Percentiles rank a stretch among this genome's conserved stretches.
phyloP scores from a whole-genome alignment of 2,329 filamentous ascomycete genomes.

The Diplocarpon mali region DNA sequence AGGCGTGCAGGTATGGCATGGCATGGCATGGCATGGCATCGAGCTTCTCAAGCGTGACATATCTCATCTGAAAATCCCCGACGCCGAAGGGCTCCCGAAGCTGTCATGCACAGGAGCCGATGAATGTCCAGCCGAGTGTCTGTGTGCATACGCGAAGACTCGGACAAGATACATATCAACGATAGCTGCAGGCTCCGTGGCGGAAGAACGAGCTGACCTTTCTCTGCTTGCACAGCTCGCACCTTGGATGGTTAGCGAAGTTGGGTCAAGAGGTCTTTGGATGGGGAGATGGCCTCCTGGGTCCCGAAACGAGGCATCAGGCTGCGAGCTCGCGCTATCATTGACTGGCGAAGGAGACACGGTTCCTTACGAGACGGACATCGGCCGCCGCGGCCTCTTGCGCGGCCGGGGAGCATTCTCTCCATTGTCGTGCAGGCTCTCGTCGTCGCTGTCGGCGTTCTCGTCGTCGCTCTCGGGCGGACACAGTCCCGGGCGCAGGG shows the following conservation, averaged over 20 bases:
- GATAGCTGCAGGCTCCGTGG: neutral
- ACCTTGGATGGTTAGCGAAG: conserved; percentile 36
- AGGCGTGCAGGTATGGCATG: neutral
- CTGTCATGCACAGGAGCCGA: no score
- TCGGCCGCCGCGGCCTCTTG: conserved; percentile 38
- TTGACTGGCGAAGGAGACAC: conserved; percentile 22
- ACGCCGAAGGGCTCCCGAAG: no score
- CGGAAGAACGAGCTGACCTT: conserved; percentile 43
- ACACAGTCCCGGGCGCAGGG: conserved; percentile 18
- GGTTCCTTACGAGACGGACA: conserved; percentile 37
- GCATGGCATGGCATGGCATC: neutral
- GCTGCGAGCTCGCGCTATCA: conserved; percentile 10
- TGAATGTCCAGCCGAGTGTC: no score
- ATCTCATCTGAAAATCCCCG: no score
- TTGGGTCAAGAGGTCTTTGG: conserved; percentile 15
- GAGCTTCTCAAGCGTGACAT: neutral
- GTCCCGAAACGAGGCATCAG: conserved; percentile 9
- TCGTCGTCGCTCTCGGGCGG: conserved; percentile 26
- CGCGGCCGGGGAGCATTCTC: conserved; percentile 27
- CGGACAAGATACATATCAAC: no score
- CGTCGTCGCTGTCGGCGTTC: conserved; percentile 25
- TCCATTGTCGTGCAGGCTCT: conserved; percentile 15
- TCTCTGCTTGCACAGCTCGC: conserved; percentile 70
- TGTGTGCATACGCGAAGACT: no score
- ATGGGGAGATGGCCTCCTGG: conserved; percentile 9